Conservation (phyloP, 495 filamentous ascomycete genomes). For the Xylaria longipes region DNA sequence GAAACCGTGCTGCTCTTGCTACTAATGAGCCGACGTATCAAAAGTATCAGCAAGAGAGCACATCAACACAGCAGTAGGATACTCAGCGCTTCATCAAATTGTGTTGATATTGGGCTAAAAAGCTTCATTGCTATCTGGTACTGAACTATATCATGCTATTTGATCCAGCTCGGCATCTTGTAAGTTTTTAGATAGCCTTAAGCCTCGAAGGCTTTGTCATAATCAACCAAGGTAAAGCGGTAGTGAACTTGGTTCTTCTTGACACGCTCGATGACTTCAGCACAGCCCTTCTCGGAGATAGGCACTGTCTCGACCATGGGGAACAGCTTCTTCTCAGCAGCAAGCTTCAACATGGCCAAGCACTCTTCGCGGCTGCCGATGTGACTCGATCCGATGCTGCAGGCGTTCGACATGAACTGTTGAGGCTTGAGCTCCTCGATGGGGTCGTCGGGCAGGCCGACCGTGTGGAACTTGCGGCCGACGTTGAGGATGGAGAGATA, state of each 20-base stretch:
- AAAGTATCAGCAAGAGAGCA: background rate
- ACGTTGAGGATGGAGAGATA: conserved; percentile 75
- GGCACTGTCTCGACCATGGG: conserved; percentile 73
- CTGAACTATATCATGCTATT: background rate
- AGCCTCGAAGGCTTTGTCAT: conserved; percentile 65
- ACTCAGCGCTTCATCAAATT: background rate
- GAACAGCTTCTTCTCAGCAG: conserved; percentile 75
- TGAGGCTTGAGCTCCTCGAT: conserved; percentile 66
- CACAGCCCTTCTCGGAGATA: conserved; percentile 72
- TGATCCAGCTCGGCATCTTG: background rate
- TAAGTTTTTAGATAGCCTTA: background rate
- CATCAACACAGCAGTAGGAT: background rate
- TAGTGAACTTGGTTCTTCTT: conserved; percentile 71
- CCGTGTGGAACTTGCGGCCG: conserved; percentile 74
- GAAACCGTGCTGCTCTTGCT: background rate
- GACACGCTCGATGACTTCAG: conserved; percentile 72
- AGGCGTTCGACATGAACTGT: conserved; percentile 67
- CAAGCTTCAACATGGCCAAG: conserved; percentile 75
- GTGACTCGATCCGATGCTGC: conserved; percentile 70
- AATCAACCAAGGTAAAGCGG: conserved; percentile 69
- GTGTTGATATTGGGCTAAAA: background rate
- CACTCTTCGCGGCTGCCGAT: conserved; percentile 76
- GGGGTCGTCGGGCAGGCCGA: conserved; percentile 73
- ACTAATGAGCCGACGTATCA: background rate
- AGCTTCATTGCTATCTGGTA: background rate